Conservation (phyloP, 441 rosid species). For the Hura crepitans region DNA sequence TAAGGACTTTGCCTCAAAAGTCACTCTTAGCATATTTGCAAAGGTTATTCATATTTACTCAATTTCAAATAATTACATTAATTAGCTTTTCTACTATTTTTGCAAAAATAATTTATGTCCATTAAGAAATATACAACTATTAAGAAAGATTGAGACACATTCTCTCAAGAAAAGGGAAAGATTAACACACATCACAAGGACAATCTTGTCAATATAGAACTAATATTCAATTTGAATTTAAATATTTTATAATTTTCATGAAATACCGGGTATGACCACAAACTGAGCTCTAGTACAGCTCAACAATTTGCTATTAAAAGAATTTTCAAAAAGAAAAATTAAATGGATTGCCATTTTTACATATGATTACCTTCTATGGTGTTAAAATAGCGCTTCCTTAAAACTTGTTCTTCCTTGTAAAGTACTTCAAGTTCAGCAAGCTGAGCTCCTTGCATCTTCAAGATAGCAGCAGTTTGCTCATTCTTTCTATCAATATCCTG, state of each 20-base stretch:
- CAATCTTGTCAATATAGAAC: not conserved
- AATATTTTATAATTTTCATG: not conserved
- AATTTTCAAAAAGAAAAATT: not conserved
- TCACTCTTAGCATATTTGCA: too few relatives aligned
- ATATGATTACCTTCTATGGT: conserved; percentile 70
- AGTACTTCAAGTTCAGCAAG: conserved; percentile 80
- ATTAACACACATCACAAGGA: not conserved
- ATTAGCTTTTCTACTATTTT: not conserved
- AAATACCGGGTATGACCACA: not conserved
- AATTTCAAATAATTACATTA: not conserved
- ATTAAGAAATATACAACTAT: not conserved
- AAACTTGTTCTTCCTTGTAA: conserved; percentile 85
- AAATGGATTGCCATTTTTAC: not conserved
- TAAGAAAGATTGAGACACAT: not conserved
- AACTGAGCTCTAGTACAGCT: not conserved
- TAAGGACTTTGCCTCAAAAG: too few relatives aligned
- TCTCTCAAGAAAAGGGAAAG: not conserved
- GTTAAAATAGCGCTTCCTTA: conserved; percentile 83
- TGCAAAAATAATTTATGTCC: not conserved
- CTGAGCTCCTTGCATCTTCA: conserved; percentile 94
- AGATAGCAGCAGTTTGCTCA: conserved; percentile 91
- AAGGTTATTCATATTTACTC: too few relatives aligned
- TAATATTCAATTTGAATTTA: not conserved
- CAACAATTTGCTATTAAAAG: not conserved
- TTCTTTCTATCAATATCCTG: conserved; percentile 96